These are phyloP conservation scores for Ogataea wickerhamii DNA, from an alignment of 805 yeast genomes.

Conservation along the genomic window DNA sequence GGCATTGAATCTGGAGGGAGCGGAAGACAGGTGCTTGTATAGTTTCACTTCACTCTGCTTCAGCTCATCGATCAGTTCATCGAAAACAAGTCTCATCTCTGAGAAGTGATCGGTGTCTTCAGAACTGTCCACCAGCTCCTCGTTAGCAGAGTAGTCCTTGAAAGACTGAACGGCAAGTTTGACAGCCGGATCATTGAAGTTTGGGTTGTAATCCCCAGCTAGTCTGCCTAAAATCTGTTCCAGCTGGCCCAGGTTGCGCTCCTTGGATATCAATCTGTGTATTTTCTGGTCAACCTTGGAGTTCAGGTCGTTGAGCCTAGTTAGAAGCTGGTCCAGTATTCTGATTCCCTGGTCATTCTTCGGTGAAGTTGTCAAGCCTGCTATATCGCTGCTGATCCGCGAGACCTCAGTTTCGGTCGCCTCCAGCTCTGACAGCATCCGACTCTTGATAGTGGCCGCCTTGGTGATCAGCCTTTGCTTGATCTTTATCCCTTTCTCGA, in stretches of 20 bases:
- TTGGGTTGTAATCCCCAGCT: conserved; percentile 64
- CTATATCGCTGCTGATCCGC: conserved; percentile 29
- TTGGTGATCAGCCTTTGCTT: conserved; percentile 30
- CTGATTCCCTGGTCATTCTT: conserved; percentile 1
- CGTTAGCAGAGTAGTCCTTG: conserved; percentile 45
- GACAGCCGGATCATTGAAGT: conserved; percentile 84
- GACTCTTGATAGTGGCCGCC: conserved; percentile 24
- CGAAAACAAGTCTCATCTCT: conserved; percentile 6
- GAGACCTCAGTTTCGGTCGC: conserved; percentile 4
- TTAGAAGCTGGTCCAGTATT: conserved; percentile 6
- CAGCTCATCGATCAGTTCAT: conserved; percentile 7
- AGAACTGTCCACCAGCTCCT: conserved; percentile 16
- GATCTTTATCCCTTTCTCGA: conserved; percentile 35
- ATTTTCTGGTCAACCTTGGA: conserved; percentile 16
- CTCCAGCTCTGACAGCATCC: conserved; percentile 15
- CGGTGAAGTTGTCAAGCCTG: conserved; percentile 4
- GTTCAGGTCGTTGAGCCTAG: conserved; percentile 8
- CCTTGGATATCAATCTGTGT: conserved; percentile 11
- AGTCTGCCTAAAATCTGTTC: conserved; percentile 49
- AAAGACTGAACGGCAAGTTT: conserved; percentile 61
- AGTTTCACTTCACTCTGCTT: conserved; percentile 4
- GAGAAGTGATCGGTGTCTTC: neutral
- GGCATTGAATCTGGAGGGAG: conserved; percentile 1
- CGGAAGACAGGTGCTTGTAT: neutral
- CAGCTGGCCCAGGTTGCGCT: conserved; percentile 29